Base-by-base conservation (phyloP, 257 asterid genomes). In the Ilex aquifolium region DNA sequence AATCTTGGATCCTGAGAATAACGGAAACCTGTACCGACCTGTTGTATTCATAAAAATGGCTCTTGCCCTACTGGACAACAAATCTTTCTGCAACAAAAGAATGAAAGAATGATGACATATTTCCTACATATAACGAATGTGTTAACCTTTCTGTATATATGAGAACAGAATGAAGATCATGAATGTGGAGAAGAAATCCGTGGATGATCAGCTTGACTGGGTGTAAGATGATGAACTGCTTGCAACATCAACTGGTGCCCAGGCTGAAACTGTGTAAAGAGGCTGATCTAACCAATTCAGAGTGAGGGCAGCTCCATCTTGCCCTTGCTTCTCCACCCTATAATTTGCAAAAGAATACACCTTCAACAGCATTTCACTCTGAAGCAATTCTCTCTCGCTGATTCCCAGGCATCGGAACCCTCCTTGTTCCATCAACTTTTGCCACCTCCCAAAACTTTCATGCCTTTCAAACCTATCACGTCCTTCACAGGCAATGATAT, bases 401-500 rank as follows among this genome's bases (percentile, higher is more conserved):
- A 80, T 72, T 15, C 79, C 87, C 36, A 65, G 29, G 70, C 83
- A 60, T 16, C 83, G 59, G 60, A 85, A 90, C 13, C 96, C 90
- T 1, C 86, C 94, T 63, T 71, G 79, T 73, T 81, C 91, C 94
- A 90, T 83, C 80, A 81, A 13, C 74, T 69, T 65, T 42, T 31
- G 65, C 99, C 99, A 93, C 72, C 64, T 79, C 40, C 59, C 76
- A 13, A 83, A 85, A 12, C 61, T 51, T 51, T 80, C 85, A 60
- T 93, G 99, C 74, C 99, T 84, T 65, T 93, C 97, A 2, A 51
- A 44, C 76, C 99, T 82, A 14, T 85, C 95, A n/a, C 81, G 71
- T 31, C 99, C 99, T 68, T 93, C 99, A 16, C 91, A 87, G 2
- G 84, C 82, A 2, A 93, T 65, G 57, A 93, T 78, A 40, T 84